Evolutionary conservation across 2,329 filamentous ascomycete genomes (phyloP).

Genomic region (Colletotrichum sp.): DNA sequence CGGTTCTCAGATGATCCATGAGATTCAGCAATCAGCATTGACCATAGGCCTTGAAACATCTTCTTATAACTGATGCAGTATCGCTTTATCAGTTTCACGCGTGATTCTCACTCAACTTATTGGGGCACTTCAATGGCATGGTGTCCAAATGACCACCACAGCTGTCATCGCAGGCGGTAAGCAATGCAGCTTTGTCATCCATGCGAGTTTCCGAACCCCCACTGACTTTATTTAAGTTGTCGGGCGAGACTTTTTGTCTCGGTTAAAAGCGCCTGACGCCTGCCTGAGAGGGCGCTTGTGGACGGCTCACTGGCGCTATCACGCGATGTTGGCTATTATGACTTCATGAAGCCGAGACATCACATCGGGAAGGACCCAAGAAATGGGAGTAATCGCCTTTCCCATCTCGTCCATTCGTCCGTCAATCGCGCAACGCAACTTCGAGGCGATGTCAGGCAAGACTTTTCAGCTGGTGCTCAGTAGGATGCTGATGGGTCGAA

Average conservation of each 20-base stretch:
- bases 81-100: not conserved
- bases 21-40: not conserved
- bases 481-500: not conserved
- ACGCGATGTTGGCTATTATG: slow-evolving; percentile 11
- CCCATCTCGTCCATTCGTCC: not conserved
- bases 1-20: not conserved
- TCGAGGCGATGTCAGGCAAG: not conserved
- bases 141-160: not conserved
- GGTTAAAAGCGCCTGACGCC: not conserved
- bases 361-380: slow-evolving; percentile 13
- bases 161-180: not conserved
- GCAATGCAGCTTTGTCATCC: not conserved
- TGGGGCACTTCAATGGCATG: not conserved
- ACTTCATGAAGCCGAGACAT: slow-evolving; percentile 7
- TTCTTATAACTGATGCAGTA: not conserved
- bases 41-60: not conserved
- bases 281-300: not conserved
- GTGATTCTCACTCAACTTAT: not conserved
- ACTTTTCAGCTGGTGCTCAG: not conserved
- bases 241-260: not conserved
- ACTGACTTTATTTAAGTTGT: not conserved
- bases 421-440: not conserved
- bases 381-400: not conserved
- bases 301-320: slow-evolving; percentile 4
- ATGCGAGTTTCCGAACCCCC: not conserved